Percentiles rank a stretch among this genome's conserved stretches.
Evolutionary conservation across 352 stramenopile species (phyloP).

Genomic region (Globisporangium paroecandrum): DNA sequence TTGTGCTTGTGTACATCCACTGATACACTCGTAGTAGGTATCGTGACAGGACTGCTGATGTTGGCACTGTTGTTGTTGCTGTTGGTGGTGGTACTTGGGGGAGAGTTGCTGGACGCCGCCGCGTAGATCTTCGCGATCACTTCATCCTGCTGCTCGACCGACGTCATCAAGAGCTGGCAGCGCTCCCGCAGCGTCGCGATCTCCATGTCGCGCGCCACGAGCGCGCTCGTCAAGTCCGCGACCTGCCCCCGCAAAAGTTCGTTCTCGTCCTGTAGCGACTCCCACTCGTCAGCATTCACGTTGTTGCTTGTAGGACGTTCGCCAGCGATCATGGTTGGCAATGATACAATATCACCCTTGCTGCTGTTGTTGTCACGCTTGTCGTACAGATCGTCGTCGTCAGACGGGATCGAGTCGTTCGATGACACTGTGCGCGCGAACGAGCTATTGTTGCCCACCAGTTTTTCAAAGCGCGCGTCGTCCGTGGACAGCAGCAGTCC

Average conservation of each 20-base stretch:
- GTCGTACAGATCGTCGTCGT: not conserved
- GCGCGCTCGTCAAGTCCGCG: conserved; percentile 59
- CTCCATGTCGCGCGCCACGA: conserved; percentile 76
- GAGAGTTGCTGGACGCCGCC: conserved; percentile 15
- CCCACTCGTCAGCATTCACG: conserved; percentile 21
- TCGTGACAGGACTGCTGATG: conserved; percentile 3
- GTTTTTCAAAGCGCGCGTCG: conserved; percentile 9
- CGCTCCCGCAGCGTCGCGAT: conserved; percentile 59
- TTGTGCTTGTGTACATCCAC: conserved; percentile 11
- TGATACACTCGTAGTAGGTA: not conserved
- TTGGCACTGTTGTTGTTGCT: not conserved
- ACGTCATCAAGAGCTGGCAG: conserved; percentile 51
- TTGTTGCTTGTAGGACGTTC: not conserved
- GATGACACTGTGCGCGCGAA: conserved; percentile 19
- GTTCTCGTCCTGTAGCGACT: conserved; percentile 37
- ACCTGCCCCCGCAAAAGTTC: conserved; percentile 48
- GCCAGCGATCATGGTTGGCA: not conserved
- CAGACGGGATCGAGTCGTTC: conserved; percentile 19
- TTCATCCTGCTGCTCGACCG: conserved; percentile 74
- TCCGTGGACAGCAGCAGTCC: conserved; percentile 2
- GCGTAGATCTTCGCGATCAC: conserved; percentile 81
- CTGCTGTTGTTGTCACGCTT: conserved; percentile 11
- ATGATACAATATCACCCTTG: not conserved
- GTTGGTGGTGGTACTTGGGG: conserved; percentile 4
- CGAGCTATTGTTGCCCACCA: conserved; percentile 13